These are phyloP conservation scores for Cucumis variabilis DNA, from an alignment of 331 rosid species.

Conservation along the genomic window DNA sequence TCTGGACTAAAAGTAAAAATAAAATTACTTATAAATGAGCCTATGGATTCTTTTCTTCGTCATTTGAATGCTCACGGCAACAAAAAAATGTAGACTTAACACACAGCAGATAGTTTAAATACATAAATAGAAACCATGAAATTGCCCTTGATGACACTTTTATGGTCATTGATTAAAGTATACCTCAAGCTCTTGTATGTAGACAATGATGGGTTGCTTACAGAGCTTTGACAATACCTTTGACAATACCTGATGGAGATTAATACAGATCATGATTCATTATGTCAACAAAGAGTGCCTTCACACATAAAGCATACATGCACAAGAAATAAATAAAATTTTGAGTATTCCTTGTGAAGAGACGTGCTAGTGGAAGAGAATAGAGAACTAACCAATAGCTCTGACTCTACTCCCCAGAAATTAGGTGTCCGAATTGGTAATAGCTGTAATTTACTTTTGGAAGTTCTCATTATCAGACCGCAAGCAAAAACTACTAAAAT, in stretches of 20 bases:
- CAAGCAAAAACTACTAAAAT: background rate
- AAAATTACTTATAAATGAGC: too few relatives aligned
- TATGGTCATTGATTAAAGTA: slow-evolving; percentile 13
- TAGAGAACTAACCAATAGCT: slow-evolving; percentile 77
- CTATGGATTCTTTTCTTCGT: too few relatives aligned
- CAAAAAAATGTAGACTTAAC: too few relatives aligned
- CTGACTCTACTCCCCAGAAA: slow-evolving; percentile 99
- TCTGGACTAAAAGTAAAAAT: too few relatives aligned
- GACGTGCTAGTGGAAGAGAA: slow-evolving; percentile 33
- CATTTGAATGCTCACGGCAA: too few relatives aligned
- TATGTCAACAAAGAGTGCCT: background rate
- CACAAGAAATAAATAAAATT: background rate
- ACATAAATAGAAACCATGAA: too few relatives aligned
- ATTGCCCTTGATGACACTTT: too few relatives aligned
- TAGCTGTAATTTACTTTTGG: slow-evolving; percentile 54
- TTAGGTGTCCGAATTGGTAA: slow-evolving; percentile 81
- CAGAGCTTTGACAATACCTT: slow-evolving; percentile 90
- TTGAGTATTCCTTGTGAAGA: background rate
- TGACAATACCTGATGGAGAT: slow-evolving; percentile 73
- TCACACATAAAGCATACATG: background rate
- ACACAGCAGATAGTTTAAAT: too few relatives aligned
- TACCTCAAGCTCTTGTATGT: slow-evolving; percentile 98
- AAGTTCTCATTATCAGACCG: background rate
- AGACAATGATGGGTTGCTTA: slow-evolving; percentile 81
- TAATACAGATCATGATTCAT: slow-evolving; percentile 30